Percentiles rank a stretch among this genome's conserved stretches.
phyloP scores from a whole-genome alignment of 805 yeast species.

The Suhomyces faveliae region DNA sequence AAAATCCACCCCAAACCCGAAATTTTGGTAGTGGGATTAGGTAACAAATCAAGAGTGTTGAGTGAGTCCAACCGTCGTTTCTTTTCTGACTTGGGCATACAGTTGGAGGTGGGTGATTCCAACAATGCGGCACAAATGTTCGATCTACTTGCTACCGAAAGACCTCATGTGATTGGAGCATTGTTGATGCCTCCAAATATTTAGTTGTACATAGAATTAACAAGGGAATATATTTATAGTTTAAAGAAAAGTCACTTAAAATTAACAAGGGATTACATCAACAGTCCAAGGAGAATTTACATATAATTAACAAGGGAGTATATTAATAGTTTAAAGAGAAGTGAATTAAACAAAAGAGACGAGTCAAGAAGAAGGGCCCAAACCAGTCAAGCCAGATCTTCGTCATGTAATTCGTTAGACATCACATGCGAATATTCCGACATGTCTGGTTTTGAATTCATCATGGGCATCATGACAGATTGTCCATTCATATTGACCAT shows the following conservation, averaged over 20 bases:
- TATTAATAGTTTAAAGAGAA: constrained; percentile 1
- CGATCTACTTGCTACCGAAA: constrained; percentile 75
- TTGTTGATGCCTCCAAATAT: constrained; percentile 68
- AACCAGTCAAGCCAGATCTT: constrained; percentile 3
- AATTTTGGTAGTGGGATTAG: constrained; percentile 68
- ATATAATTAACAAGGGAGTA: no score
- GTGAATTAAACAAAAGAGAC: constrained; percentile 1
- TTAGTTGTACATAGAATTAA: constrained; percentile 18
- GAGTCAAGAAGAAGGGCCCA: neutral
- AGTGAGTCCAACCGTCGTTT: constrained; percentile 51
- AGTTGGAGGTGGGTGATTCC: constrained; percentile 64
- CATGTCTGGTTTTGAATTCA: constrained; percentile 3
- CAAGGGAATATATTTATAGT: neutral
- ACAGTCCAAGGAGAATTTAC: no score
- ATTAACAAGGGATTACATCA: no score
- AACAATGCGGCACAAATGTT: constrained; percentile 64
- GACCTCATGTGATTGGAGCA: constrained; percentile 74
- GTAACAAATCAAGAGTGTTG: constrained; percentile 60
- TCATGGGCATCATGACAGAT: constrained; percentile 12
- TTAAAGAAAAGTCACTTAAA: neutral
- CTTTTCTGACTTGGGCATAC: constrained; percentile 63
- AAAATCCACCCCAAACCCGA: constrained; percentile 76
- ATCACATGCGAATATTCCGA: constrained; percentile 1
- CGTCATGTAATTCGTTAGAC: constrained; percentile 2
- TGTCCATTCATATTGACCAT: constrained; percentile 11